Conservation (phyloP, 2,329 filamentous ascomycete species). For the Aspergillus sp. region DNA sequence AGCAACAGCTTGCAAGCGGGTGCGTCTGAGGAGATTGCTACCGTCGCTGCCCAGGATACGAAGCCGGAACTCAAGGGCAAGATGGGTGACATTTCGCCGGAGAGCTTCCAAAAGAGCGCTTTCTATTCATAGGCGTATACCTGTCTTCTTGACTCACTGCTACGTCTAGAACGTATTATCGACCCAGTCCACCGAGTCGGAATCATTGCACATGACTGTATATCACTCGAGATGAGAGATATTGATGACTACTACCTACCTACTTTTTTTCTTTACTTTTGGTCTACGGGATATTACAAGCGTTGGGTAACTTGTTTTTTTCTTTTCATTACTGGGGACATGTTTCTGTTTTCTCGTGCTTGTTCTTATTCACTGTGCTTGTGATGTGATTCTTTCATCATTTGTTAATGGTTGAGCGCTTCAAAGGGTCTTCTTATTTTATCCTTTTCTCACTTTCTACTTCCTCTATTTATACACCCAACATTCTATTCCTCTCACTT, state of each 20-base stretch:
- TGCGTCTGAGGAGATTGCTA: constrained; percentile 20
- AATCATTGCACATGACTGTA: not conserved
- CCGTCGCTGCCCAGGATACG: constrained; percentile 27
- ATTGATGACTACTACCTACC: constrained; percentile 5
- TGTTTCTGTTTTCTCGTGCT: not conserved
- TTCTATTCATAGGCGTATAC: constrained; percentile 57
- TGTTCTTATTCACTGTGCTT: not conserved
- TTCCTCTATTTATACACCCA: not conserved
- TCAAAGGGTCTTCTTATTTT: not conserved
- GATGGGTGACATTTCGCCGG: constrained; percentile 63
- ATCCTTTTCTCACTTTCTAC: not conserved
- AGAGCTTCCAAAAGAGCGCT: constrained; percentile 70
- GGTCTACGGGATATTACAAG: constrained; percentile 4
- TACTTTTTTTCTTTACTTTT: not conserved
- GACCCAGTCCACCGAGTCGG: not conserved
- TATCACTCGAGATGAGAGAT: not conserved
- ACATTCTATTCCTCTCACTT: not conserved
- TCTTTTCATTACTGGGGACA: not conserved
- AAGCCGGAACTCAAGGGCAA: constrained; percentile 58
- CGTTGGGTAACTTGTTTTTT: constrained; percentile 2
- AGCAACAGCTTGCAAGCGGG: constrained; percentile 54
- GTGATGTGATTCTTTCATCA: not conserved
- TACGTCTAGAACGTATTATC: not conserved
- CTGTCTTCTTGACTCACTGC: not conserved
- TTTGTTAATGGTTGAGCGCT: not conserved